A percentile compares a stretch with the other conserved stretches of the same genome.
These are phyloP conservation scores for Chara braunii DNA, from an alignment of 139 green algal species.

Conservation along the genomic window DNA sequence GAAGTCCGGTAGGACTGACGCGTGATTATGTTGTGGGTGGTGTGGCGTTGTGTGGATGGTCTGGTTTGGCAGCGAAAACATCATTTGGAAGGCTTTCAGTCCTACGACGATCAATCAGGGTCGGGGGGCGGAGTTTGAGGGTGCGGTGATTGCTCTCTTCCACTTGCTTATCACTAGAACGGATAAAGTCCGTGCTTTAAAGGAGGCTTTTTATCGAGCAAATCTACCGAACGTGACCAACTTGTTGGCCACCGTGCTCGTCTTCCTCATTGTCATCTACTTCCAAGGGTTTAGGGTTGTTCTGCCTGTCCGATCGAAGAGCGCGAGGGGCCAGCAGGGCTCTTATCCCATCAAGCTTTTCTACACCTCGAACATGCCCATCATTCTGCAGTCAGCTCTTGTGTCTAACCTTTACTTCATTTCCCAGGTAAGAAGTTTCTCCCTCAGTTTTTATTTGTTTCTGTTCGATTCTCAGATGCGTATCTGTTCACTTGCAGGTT, in stretches of 20 bases:
- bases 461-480: neutral
- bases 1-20: too few species aligned
- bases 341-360: constrained; percentile 99
- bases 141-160: constrained; percentile 93
- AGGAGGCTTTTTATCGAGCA: constrained; percentile 96
- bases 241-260: constrained; percentile 85
- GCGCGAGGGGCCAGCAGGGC: constrained; percentile 66
- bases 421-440: constrained; percentile 53
- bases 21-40: too few species aligned
- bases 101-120: constrained; percentile 71
- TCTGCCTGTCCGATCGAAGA: constrained; percentile 91
- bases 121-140: constrained; percentile 93
- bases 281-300: constrained; percentile 99
- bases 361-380: constrained; percentile 99
- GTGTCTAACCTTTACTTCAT: constrained; percentile 99
- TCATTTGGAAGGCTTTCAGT: constrained; percentile 99
- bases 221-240: constrained; percentile 97
- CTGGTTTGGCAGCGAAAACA: constrained; percentile 74
- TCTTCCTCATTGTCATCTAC: constrained; percentile 98
- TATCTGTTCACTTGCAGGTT: neutral
- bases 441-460: neutral
- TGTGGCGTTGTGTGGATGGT: too few species aligned
- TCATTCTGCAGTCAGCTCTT: constrained; percentile 97
- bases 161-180: constrained; percentile 86
- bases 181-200: constrained; percentile 88